Conservation (phyloP, 1,139 yeast species). For the Debaryomyces psychrophilus region DNA sequence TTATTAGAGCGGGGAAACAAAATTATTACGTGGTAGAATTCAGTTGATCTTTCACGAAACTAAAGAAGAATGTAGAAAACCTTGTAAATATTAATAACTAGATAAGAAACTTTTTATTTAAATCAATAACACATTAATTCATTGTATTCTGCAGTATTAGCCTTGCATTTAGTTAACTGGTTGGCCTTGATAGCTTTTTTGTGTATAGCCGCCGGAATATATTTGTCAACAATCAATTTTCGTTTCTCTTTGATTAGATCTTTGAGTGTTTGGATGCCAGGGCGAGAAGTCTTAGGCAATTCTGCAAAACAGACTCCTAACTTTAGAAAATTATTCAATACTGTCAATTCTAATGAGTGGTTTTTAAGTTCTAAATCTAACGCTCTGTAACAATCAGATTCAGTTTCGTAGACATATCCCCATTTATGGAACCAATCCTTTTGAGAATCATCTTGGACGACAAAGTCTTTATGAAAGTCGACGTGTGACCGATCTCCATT, state of each 20-base stretch:
- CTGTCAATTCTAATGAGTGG: conserved; percentile 16
- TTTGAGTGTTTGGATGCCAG: conserved; percentile 5
- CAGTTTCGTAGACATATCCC: conserved; percentile 20
- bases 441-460: conserved; percentile 9
- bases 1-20: conserved; percentile 78
- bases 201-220: conserved; percentile 14
- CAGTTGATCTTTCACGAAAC: conserved; percentile 9
- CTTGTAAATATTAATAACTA: conserved; percentile 11
- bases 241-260: conserved; percentile 15
- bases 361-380: conserved; percentile 17
- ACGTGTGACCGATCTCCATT: conserved; percentile 14
- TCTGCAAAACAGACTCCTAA: conserved; percentile 9
- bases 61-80: conserved; percentile 2
- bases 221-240: conserved; percentile 9
- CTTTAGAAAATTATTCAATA: conserved; percentile 14
- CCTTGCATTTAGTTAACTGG: conserved; percentile 12
- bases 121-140: conserved; percentile 16
- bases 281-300: conserved; percentile 9
- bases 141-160: conserved; percentile 14
- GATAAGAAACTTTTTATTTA: not conserved
- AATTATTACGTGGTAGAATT: conserved; percentile 60
- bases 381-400: conserved; percentile 17
- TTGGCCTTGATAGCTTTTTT: conserved; percentile 9
- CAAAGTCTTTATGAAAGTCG: conserved; percentile 11
- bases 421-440: conserved; percentile 20